phyloP scores from a whole-genome alignment of 768 basidiomycete species.

The Suillus fuscotomentosus region DNA sequence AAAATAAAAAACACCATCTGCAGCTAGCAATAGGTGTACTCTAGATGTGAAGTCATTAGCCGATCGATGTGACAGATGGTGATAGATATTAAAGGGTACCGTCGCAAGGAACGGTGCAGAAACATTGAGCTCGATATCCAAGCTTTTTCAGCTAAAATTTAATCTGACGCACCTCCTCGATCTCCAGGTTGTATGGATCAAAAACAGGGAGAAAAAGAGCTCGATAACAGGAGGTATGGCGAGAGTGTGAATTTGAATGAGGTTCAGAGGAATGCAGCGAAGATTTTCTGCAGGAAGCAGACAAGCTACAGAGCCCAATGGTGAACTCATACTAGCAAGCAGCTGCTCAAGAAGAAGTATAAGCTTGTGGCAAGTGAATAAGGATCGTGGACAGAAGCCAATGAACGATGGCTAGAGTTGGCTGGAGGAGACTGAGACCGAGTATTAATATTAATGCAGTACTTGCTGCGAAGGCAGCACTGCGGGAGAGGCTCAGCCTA shows the following conservation, averaged over 20 bases:
- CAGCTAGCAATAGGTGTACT: conserved; percentile 55
- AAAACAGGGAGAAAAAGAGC: conserved; percentile 52
- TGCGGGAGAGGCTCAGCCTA: conserved; percentile 7
- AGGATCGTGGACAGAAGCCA: conserved; percentile 13
- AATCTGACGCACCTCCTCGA: conserved; percentile 44
- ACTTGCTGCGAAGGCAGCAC: conserved; percentile 32
- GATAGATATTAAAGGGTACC: not conserved
- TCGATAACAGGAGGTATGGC: conserved; percentile 67
- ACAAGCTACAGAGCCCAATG: conserved; percentile 56
- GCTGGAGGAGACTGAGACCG: conserved; percentile 21
- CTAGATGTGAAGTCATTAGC: conserved; percentile 30
- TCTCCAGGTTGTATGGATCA: conserved; percentile 49
- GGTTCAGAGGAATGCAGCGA: conserved; percentile 60
- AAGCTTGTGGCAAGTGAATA: conserved; percentile 25
- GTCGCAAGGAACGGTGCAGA: conserved; percentile 12
- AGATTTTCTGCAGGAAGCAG: conserved; percentile 69
- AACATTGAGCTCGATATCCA: not conserved
- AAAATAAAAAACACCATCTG: conserved; percentile 64
- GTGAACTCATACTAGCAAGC: conserved; percentile 28
- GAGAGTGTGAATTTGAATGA: conserved; percentile 45
- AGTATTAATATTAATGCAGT: conserved; percentile 46
- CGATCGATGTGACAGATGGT: not conserved
- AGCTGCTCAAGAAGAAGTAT: conserved; percentile 25
- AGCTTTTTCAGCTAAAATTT: not conserved
- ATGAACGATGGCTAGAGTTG: conserved; percentile 22